Base-by-base conservation (phyloP, 768 basidiomycete species). In the Boletus edulis region DNA sequence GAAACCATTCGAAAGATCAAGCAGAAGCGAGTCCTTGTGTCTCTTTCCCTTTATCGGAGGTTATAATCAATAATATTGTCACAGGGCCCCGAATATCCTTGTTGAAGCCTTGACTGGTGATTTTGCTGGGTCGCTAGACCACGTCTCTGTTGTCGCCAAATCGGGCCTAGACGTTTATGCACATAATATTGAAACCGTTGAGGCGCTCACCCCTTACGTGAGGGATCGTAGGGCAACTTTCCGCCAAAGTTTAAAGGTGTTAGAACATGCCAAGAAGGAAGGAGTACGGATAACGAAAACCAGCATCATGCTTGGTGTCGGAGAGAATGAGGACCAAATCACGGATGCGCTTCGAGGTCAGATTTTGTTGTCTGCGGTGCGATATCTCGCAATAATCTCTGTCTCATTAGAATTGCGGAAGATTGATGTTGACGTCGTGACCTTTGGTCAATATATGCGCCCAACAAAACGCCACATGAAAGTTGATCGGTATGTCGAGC, bases 401-500 rank as follows among this genome's bases (percentile, higher is more conserved):
- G 2, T n/a, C 10, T 42, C 54, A 37, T 44, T 68, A 98, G 97
- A 96, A 59, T 80, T 98, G 8, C 87, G 96, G 42, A 86, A 86
- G 60, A 77, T 85, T 44, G 81, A 93, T 61, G 95, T 98, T 43
- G 96, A 98, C 66, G 96, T 99, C 7, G 94, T 99, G 29, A 99
- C 97, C 2, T 98, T 99, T 68, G 97, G 97, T 3, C 97, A 99
- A 74, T 99, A 99, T 72, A 98, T 99, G 97, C 89, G 97, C 46
- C 97, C 97, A 8, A 98, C 97, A 10, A 98, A 98, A 72, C 83
- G 87, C 29, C 97, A 99, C 73, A 98, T 99, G 97, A 99, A 98
- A 72, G 97, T 99, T 11, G 89, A 93, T 61, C 89, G 93, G 31
- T 99, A 99, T 64, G 94, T 98, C 22, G 85, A 92, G 56, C 97